phyloP scores from a whole-genome alignment of 345 rosid genomes.

The Orychophragmus violaceus region DNA sequence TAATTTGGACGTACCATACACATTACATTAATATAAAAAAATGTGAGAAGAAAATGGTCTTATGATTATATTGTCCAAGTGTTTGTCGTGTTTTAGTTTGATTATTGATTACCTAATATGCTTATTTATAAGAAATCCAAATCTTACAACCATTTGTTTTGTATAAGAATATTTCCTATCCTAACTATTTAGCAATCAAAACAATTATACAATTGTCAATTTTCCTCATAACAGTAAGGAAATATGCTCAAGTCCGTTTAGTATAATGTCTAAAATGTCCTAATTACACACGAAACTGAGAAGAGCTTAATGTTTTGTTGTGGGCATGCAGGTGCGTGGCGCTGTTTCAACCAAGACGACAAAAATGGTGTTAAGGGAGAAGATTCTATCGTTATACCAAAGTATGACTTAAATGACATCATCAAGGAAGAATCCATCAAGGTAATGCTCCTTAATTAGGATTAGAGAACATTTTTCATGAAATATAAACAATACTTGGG shows the following conservation, averaged over 20 bases:
- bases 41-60: not conserved
- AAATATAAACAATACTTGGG: not conserved
- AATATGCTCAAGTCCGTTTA: not conserved
- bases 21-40: not conserved
- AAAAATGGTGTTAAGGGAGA: not conserved
- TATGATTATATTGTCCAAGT: not conserved
- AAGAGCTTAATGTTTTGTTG: not conserved
- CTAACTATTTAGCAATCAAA: not conserved
- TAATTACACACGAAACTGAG: not conserved
- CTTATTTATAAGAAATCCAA: not conserved
- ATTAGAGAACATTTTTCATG: not conserved
- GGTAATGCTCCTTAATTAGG: slow-evolving; percentile 1
- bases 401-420: slow-evolving; percentile 1
- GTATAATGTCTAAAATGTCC: not conserved
- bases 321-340: slow-evolving; percentile 4
- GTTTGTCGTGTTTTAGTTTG: not conserved
- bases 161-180: not conserved
- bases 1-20: not conserved
- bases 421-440: not conserved
- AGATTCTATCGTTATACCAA: slow-evolving; percentile 6
- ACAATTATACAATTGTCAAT: not conserved
- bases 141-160: not conserved
- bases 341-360: not conserved
- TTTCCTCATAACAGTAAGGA: not conserved
- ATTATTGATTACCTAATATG: not conserved